Evolutionary conservation across 768 basidiomycete species (phyloP), one percentile per base, ranked within the genome.

Genomic region (Leccinum uliginosum): DNA sequence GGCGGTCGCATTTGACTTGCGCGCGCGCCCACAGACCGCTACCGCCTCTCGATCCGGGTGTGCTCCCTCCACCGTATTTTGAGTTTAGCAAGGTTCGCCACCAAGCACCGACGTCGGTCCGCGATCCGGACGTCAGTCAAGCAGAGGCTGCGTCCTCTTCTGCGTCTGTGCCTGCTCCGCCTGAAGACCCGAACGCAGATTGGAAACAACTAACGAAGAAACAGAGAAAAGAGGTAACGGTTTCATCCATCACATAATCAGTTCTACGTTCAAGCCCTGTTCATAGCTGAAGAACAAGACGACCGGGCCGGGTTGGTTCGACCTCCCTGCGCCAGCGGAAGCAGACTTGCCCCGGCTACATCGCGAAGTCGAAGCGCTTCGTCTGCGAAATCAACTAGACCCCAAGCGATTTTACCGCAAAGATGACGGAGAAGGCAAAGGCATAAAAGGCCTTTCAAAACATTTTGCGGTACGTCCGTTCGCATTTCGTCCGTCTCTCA

Each of bases 371-470:
- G 90, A 95, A 68, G 88, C 94, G 0, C 76, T 95, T 55, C 86
- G 92, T 29, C 75, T 97, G 48, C 83, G 87, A 50, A 93, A 93
- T 67, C 87, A 92, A 56, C 80, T 97, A 19, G 94, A 97, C 65
- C 93, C 93, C 17, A 97, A 96, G 69, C 82, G 91, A 21, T 95
- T 95, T 74, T 91, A 94, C 73, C 78, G 84, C 59, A 93, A 91
- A 70, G 90, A 93, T 47, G 86, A 88, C 57, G 88, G 89, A 4
- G 90, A 94, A 72, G 84, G 88, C 10, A 88, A 87, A 64, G 91
- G 91, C 15, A 83, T 89, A 69, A 91, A 90, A 70, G 87, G 87
- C 24, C 73, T 93, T 6, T 89, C 92, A 9, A 93, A 93, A 71
- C 85, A 91, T 69, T 95, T 95, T 71, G 90, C 91, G n/a, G 92